Percentiles rank a stretch among this genome's conserved stretches.
These are phyloP conservation scores for Dalechampia spathulata DNA, from an alignment of 441 rosid species.

Conservation along the genomic window DNA sequence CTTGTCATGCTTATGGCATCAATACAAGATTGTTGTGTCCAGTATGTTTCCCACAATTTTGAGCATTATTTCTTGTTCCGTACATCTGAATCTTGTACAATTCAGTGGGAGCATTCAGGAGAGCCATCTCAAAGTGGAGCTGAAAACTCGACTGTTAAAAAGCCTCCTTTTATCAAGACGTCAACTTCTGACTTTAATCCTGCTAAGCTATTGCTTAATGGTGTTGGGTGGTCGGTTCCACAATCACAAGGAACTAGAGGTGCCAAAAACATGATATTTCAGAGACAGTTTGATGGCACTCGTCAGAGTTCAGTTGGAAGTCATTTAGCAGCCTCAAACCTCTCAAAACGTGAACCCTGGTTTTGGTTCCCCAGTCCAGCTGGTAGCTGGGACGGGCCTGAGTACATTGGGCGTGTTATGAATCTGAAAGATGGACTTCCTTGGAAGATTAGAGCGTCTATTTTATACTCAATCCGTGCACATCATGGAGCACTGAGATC, in stretches of 20 bases:
- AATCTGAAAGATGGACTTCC: slow-evolving; percentile 71
- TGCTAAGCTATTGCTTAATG: slow-evolving; percentile 72
- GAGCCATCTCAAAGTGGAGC: slow-evolving; percentile 52
- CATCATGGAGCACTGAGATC: slow-evolving; percentile 89
- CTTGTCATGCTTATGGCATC: slow-evolving; percentile 12
- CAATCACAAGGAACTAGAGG: slow-evolving; percentile 64
- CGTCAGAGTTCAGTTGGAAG: slow-evolving; percentile 30
- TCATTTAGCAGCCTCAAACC: slow-evolving; percentile 34
- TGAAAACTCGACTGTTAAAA: slow-evolving; percentile 38
- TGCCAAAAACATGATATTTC: slow-evolving; percentile 49
- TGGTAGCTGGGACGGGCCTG: slow-evolving; percentile 80
- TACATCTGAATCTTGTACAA: slow-evolving; percentile 32
- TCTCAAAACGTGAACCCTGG: slow-evolving; percentile 67
- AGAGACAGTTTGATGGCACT: slow-evolving; percentile 32
- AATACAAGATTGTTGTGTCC: slow-evolving; percentile 12
- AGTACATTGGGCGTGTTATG: slow-evolving; percentile 65
- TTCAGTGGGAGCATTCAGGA: slow-evolving; percentile 91
- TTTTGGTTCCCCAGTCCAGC: slow-evolving; percentile 94
- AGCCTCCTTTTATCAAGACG: slow-evolving; percentile 36
- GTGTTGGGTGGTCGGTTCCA: slow-evolving; percentile 76
- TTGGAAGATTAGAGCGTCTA: slow-evolving; percentile 83
- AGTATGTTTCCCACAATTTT: slow-evolving; percentile 1
- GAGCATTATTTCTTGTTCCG: slow-evolving; percentile 2
- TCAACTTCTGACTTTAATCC: slow-evolving; percentile 60
- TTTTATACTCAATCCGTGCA: slow-evolving; percentile 67